Base-by-base conservation (phyloP, 345 rosid species). In the Aquilaria yunnanensis region DNA sequence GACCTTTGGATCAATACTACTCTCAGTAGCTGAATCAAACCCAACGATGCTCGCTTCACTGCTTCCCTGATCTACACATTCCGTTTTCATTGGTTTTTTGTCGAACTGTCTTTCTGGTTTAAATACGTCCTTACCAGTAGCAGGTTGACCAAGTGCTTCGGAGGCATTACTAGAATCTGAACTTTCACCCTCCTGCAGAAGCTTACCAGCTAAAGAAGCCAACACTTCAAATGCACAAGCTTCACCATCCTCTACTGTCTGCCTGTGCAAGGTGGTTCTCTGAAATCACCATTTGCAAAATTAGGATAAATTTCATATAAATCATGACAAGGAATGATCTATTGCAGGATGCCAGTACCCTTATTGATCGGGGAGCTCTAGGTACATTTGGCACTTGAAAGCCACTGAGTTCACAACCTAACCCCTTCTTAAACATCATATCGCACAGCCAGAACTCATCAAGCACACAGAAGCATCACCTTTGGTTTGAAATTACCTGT, bases 181-280 rank as follows among this genome's bases (percentile, higher is more conserved):
- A 70, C 90, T 83, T 70, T 88, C 96, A 23, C 85, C 80, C 81
- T 90, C 96, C 80, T 82, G 81, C 68, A 88, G 69, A 45, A 94
- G 67, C 78, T 94, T 82, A 52, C 88, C 97, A 14, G 97, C 99
- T 62, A 94, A 67, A 62, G 89, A 86, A 69, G 99, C 99, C 0
- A 94, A 87, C 74, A 94, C 75, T 67, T 94, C 96, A 63, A 94
- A 76, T 37, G 92, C 85, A 63, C 85, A 80, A 13, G 82, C 58
- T 74, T 80, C 66, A 68, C 70, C 67, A 33, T 72, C 85, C 58
- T 79, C 81, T 30, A 69, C 78, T 16, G 34, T 68, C 73, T 62
- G 81, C 65, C 66, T 82, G 53, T 49, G 73, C 56, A 55, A 50
- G 34, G 63, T 77, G 77, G 82, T 85, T 83, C 69, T 79, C 96